Conservation (phyloP, 2,329 filamentous ascomycete species). For the Aschersonia sp. region DNA sequence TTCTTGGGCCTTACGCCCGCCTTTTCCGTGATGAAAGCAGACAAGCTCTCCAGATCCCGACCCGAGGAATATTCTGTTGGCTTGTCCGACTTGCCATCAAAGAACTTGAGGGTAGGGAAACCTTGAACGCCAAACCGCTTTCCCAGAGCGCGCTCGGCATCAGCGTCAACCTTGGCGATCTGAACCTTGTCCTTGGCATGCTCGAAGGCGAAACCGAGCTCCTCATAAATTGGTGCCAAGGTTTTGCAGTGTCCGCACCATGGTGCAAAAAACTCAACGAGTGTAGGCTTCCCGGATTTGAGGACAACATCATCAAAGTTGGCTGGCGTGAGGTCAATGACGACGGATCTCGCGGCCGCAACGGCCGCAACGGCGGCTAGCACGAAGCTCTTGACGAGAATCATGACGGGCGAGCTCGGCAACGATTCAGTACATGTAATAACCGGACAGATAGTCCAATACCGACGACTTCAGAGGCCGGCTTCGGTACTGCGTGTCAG, state of each 20-base stretch:
- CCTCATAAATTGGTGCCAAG: slow-evolving; percentile 87
- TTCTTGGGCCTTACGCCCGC: slow-evolving; percentile 69
- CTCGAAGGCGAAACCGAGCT: slow-evolving; percentile 64
- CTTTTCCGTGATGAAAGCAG: slow-evolving; percentile 72
- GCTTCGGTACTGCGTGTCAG: neutral
- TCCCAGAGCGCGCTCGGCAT: slow-evolving; percentile 71
- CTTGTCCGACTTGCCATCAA: slow-evolving; percentile 83
- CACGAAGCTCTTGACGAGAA: slow-evolving; percentile 45
- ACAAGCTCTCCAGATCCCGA: slow-evolving; percentile 75
- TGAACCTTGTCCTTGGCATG: slow-evolving; percentile 58
- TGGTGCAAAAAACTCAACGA: slow-evolving; percentile 95
- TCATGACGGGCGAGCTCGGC: slow-evolving; percentile 25
- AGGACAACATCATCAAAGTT: slow-evolving; percentile 90
- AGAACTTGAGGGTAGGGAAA: slow-evolving; percentile 95
- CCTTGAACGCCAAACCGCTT: slow-evolving; percentile 81
- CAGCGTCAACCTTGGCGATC: slow-evolving; percentile 93
- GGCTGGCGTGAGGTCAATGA: slow-evolving; percentile 73
- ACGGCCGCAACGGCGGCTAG: slow-evolving; percentile 38
- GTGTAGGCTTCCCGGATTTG: slow-evolving; percentile 82
- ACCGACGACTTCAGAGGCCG: no score
- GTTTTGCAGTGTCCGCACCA: slow-evolving; percentile 99
- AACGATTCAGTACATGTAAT: neutral
- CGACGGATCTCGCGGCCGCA: slow-evolving; percentile 60
- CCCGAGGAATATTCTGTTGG: slow-evolving; percentile 77
- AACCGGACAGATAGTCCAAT: neutral